Percentiles rank a stretch among this genome's conserved stretches.
Evolutionary conservation across 139 green algal species (phyloP).

Genomic region (Auxenochlorella protothecoides): DNA sequence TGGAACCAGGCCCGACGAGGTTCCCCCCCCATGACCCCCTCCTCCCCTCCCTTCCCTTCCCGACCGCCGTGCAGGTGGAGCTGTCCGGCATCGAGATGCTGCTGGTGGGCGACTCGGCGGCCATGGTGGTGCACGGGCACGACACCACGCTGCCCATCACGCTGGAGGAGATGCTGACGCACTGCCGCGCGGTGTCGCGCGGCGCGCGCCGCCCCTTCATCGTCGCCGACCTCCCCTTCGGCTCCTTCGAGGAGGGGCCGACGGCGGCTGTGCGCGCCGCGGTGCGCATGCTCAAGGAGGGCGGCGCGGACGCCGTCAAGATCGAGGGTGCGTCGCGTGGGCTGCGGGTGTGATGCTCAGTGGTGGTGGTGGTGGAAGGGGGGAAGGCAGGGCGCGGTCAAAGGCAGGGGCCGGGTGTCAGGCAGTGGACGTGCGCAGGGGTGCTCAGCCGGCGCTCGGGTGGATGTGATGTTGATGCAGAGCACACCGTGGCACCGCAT

Average conservation of each 20-base stretch:
- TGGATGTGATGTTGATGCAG: no score
- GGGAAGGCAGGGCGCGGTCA: no score
- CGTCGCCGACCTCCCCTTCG: slow-evolving; percentile 84
- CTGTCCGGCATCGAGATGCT: slow-evolving; percentile 81
- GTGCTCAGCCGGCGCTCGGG: no score
- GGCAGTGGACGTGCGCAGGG: no score
- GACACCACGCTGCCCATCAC: slow-evolving; percentile 97
- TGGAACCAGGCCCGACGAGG: not conserved
- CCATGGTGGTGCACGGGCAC: slow-evolving; percentile 98
- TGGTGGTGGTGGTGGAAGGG: no score
- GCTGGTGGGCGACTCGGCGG: slow-evolving; percentile 89
- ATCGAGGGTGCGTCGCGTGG: slow-evolving; percentile 63
- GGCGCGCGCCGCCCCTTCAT: slow-evolving; percentile 54
- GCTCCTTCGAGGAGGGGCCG: slow-evolving; percentile 67
- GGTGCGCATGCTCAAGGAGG: slow-evolving; percentile 91
- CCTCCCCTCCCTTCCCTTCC: no score
- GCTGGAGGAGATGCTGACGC: slow-evolving; percentile 91
- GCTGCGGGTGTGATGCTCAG: not conserved
- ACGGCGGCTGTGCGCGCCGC: slow-evolving; percentile 60
- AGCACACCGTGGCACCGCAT: no score
- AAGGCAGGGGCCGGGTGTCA: no score
- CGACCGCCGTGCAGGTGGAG: slow-evolving; percentile 62
- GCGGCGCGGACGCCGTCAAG: slow-evolving; percentile 93
- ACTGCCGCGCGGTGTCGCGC: slow-evolving; percentile 78
- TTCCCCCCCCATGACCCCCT: no score